These are phyloP conservation scores for Passalora sequoiae DNA, from an alignment of 2,329 filamentous ascomycete genomes.

Conservation along the genomic window DNA sequence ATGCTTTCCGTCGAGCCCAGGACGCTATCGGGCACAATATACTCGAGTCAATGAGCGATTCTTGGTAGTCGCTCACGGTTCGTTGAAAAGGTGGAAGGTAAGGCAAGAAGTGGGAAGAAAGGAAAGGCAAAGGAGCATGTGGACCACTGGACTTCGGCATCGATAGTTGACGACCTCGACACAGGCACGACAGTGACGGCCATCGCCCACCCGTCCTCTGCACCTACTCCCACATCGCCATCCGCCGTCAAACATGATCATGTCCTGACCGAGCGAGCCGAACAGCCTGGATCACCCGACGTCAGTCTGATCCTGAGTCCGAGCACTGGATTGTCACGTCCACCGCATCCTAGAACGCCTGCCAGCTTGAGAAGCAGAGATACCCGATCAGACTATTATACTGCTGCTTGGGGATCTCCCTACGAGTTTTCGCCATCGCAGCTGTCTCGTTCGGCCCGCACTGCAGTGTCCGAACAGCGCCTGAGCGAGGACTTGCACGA, in stretches of 20 bases:
- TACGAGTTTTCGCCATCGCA: constrained; percentile 62
- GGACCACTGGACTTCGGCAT: not conserved
- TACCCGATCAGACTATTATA: constrained; percentile 43
- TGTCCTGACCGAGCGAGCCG: constrained; percentile 9
- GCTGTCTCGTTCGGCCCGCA: constrained; percentile 29
- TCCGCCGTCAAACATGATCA: constrained; percentile 19
- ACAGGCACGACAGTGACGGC: constrained; percentile 12
- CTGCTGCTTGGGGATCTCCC: constrained; percentile 86
- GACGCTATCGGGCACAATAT: not conserved
- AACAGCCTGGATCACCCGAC: constrained; percentile 5
- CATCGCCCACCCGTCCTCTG: constrained; percentile 13
- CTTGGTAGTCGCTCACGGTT: constrained; percentile 7
- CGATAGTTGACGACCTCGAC: not conserved
- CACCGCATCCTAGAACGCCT: constrained; percentile 29
- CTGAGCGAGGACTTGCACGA: constrained; percentile 27
- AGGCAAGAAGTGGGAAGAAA: not conserved
- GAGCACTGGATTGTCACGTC: constrained; percentile 22
- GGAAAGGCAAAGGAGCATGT: not conserved
- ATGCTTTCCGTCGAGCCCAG: not conserved
- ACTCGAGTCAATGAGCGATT: constrained; percentile 3
- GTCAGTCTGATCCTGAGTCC: constrained; percentile 4
- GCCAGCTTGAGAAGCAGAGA: constrained; percentile 27
- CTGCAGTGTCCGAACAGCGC: constrained; percentile 29
- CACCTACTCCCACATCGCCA: constrained; percentile 18
- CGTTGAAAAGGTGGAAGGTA: constrained; percentile 11